Evolutionary conservation across 2,329 filamentous ascomycete genomes (phyloP), one percentile per base, ranked within the genome.

Genomic region (Verticillium longisporum): DNA sequence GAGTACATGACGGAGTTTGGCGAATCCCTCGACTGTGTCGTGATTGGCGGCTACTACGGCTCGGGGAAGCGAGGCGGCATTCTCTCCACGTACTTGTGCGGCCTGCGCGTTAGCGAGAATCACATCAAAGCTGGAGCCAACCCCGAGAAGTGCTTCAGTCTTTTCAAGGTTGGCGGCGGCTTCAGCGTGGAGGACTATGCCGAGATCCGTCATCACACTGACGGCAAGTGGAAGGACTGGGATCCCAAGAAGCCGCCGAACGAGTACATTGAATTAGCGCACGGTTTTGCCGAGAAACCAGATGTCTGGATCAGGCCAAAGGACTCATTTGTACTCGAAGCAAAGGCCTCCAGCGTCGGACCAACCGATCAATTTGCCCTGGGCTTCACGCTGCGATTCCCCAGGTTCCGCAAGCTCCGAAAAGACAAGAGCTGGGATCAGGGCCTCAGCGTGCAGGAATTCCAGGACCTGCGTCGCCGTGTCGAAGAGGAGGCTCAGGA

Each of bases 1-100:
- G 95, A 99, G 66, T 99, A 99, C 73, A 97, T 98, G 93, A 88
- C 88, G 2, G 94, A 97, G 64, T 97, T 95, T 72, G 95, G 95
- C 63, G 94, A 98, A 74, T 91, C 89, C 0, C 84, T 99, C 3
- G 95, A 99, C 71, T 92, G 92, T 66, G 78, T 97, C 14, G 81
- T 99, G 15, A 86, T 99, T 59, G 95, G 94, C 60, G 95, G 92
- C 9, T 98, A 97, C 75, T 99, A 91, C 71, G 95, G 95, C 14
- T 91, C 90, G 34, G 95, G 95, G 0, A 86, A 84, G 61, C 86
- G 95, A 56, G 95, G 95, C 57, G 95, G 94, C 50, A 85, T 77
- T 1, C 78, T 97, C 4, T 92, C 92, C 1, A 95, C 88, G 64
- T 99, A 94, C 70, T 74, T 99, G n/a, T 97, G 94, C 69, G 95